Percentiles rank a stretch among this genome's conserved stretches.
Conservation (phyloP, 1,284 basidiomycete genomes). For the Rhodotorula glutinis region DNA sequence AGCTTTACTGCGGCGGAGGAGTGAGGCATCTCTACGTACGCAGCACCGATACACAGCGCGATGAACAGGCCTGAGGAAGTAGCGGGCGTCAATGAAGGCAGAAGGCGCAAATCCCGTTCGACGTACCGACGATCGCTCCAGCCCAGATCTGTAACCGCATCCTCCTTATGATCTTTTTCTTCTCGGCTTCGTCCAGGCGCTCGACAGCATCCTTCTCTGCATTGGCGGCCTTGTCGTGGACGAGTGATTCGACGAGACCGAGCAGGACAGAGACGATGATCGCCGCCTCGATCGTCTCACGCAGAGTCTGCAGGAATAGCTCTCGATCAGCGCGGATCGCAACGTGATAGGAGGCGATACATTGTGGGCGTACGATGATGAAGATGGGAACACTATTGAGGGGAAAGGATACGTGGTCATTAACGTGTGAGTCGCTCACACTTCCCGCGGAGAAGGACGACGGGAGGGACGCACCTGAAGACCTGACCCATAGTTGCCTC, state of each 20-base stretch:
- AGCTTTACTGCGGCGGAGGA: no score
- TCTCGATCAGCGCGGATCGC: no score
- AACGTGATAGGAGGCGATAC: no score
- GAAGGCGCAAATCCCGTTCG: no score
- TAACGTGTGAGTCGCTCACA: not conserved
- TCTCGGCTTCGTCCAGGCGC: slow-evolving; percentile 16
- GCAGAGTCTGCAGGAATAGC: slow-evolving; percentile 55
- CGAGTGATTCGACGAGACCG: slow-evolving; percentile 74
- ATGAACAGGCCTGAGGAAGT: slow-evolving; percentile 59
- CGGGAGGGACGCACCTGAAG: slow-evolving; percentile 5
- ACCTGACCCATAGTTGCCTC: slow-evolving; percentile 17
- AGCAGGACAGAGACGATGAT: slow-evolving; percentile 85
- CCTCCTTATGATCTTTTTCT: slow-evolving; percentile 32
- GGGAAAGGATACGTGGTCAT: no score
- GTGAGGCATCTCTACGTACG: slow-evolving; percentile 36
- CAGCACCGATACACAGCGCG: slow-evolving; percentile 63
- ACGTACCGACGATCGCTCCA: slow-evolving; percentile 60
- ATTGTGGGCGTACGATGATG: slow-evolving; percentile 33
- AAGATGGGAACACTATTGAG: slow-evolving; percentile 36
- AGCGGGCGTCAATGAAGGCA: no score
- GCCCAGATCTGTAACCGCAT: slow-evolving; percentile 61
- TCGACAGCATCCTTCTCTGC: slow-evolving; percentile 17
- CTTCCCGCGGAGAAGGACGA: no score
- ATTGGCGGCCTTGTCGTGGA: slow-evolving; percentile 38
- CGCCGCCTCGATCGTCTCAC: slow-evolving; percentile 82